These are phyloP conservation scores for Haplosporangium gracile DNA, from an alignment of 192 early-diverging fungal species.

Conservation along the genomic window DNA sequence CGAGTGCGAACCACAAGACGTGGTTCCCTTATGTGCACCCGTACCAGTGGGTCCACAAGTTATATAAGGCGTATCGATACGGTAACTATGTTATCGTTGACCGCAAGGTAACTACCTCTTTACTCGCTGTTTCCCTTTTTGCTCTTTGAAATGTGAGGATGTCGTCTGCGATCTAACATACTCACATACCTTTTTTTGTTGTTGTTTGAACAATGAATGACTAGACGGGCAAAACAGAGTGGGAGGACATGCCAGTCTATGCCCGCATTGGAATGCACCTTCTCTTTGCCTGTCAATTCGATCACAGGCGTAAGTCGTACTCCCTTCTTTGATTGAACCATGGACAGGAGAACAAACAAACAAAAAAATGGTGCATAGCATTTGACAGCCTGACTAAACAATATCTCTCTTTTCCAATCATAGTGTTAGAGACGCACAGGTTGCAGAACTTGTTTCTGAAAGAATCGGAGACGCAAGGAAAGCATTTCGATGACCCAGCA, in stretches of 20 bases:
- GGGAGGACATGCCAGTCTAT: slow-evolving; percentile 61
- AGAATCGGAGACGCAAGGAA: slow-evolving; percentile 61
- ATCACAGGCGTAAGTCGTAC: slow-evolving; percentile 26
- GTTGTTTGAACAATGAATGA: neutral
- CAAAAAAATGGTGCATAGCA: no score
- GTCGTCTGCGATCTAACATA: no score
- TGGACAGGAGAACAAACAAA: no score
- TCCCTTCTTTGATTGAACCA: neutral
- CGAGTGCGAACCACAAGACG: neutral
- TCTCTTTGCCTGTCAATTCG: slow-evolving; percentile 47
- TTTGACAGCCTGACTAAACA: neutral
- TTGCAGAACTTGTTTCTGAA: slow-evolving; percentile 13
- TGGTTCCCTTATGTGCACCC: slow-evolving; percentile 28
- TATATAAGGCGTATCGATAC: slow-evolving; percentile 35
- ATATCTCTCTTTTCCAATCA: neutral
- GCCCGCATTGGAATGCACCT: slow-evolving; percentile 61
- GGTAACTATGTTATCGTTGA: slow-evolving; percentile 45
- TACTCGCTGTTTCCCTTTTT: neutral
- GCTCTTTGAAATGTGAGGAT: no score
- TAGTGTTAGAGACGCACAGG: slow-evolving; percentile 10
- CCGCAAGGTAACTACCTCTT: slow-evolving; percentile 29
- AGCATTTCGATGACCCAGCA: slow-evolving; percentile 64
- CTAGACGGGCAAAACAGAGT: slow-evolving; percentile 52
- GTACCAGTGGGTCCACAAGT: slow-evolving; percentile 27
- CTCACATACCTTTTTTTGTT: neutral